Conservation (phyloP, 2,329 filamentous ascomycete genomes). For the Rutstroemia sp. region DNA sequence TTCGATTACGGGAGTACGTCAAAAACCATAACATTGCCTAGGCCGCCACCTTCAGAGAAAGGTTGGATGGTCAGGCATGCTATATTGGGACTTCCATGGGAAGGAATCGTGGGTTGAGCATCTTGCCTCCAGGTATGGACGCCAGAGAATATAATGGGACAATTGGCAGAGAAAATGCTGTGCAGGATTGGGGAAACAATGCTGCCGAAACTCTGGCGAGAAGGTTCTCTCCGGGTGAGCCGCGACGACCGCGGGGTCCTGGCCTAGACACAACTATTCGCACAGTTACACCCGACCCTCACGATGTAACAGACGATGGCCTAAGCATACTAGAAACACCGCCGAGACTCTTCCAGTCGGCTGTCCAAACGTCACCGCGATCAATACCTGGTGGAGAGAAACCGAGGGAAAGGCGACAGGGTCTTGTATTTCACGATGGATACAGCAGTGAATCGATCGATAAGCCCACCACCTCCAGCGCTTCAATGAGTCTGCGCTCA, state of each 20-base stretch:
- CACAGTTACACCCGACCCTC: conserved; percentile 57
- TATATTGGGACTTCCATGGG: conserved; percentile 22
- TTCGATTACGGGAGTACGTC: conserved; percentile 3
- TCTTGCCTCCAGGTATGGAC: conserved; percentile 40
- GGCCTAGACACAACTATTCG: conserved; percentile 44
- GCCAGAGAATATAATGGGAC: conserved; percentile 33
- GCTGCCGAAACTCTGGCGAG: conserved; percentile 22
- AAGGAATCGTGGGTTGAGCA: conserved; percentile 32
- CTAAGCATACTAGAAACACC: conserved; percentile 13
- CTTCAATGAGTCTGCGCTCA: conserved; percentile 28
- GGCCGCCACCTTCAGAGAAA: not conserved
- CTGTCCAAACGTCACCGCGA: conserved; percentile 41
- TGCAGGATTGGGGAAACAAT: conserved; percentile 26
- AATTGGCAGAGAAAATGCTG: conserved; percentile 25
- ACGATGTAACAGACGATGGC: conserved; percentile 21
- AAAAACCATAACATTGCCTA: not conserved
- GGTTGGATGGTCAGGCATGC: conserved; percentile 11
- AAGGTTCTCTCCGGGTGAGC: conserved; percentile 18
- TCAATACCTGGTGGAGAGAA: conserved; percentile 38
- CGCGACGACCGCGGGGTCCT: conserved; percentile 21
- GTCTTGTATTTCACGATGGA: conserved; percentile 54
- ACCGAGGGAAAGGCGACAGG: conserved; percentile 40
- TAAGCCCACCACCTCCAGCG: conserved; percentile 11
- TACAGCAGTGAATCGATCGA: conserved; percentile 35
- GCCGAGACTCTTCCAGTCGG: conserved; percentile 14